A percentile compares a stretch with the other conserved stretches of the same genome.
Evolutionary conservation across 2,329 filamentous ascomycete species (phyloP).

Genomic region (Penicillium sp.): DNA sequence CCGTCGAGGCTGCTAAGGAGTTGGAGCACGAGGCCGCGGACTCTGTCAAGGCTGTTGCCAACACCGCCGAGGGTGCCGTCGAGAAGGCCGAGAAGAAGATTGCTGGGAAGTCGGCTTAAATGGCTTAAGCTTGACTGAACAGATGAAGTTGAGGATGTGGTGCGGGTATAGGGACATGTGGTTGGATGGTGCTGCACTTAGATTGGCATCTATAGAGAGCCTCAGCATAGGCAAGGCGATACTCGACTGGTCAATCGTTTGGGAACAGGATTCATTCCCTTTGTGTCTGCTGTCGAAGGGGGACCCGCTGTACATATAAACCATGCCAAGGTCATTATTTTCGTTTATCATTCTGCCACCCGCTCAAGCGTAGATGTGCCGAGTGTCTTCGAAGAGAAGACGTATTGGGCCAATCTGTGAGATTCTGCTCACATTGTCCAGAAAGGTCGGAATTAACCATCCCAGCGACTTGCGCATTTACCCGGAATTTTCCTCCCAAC

Average conservation of each 20-base stretch:
- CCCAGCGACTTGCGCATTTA: constrained; percentile 4
- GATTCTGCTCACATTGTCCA: not conserved
- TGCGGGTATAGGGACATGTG: constrained; percentile 3
- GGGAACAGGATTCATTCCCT: not conserved
- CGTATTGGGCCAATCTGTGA: no score
- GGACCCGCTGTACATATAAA: constrained; percentile 24
- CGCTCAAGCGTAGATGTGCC: not conserved
- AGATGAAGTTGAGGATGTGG: not conserved
- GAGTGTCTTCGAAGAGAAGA: no score
- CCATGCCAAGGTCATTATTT: constrained; percentile 14
- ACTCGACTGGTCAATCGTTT: not conserved
- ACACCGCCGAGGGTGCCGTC: constrained; percentile 31
- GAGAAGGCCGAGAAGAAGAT: constrained; percentile 28
- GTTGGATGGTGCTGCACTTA: constrained; percentile 3
- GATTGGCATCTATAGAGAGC: constrained; percentile 9
- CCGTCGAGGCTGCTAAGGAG: constrained; percentile 37
- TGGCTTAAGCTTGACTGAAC: not conserved
- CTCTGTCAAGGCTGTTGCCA: constrained; percentile 32
- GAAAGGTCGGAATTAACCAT: not conserved
- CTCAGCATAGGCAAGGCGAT: not conserved
- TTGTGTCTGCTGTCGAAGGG: constrained; percentile 2
- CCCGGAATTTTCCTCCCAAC: constrained; percentile 24
- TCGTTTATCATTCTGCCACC: constrained; percentile 1
- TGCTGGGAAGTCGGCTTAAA: constrained; percentile 22
- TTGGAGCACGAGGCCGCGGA: constrained; percentile 36